Evolutionary conservation across 345 rosid genomes (phyloP), one percentile per base, ranked within the genome.

Genomic region (Euclidium syriacum): DNA sequence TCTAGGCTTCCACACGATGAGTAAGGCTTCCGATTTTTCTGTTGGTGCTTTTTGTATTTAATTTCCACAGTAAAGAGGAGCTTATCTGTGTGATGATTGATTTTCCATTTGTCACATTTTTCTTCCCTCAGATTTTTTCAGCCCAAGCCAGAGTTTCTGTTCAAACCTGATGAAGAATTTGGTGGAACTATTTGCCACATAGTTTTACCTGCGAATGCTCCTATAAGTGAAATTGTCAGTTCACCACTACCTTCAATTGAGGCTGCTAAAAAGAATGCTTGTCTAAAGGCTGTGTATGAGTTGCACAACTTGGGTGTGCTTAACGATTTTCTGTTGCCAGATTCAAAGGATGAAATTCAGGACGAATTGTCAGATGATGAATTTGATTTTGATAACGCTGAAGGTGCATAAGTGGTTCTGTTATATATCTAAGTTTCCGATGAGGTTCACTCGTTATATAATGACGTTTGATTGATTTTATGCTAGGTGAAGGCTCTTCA

Each of bases 1-100:
- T 79, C 96, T 24, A 86, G 81, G 77, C 92, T 91, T 40, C 92
- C 94, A 10, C 98, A 78, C 68, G 98, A 92, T 59, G 96, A 86
- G 98, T 91, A 85, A 74, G 89, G 32, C 52, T 65, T 47, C 59
- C 52, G 57, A 7, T 57, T 51, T n/a, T 68, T 59, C 59, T 17
- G 19, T 63, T 71, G 41, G 42, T 62, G 46, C 58, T 50, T 47
- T 40, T 40, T 23, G 30, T 39, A 33, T 54, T 58, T 29, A 41
- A 12, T 29, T 38, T 55, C 15, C 57, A 43, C 57, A 36, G 6
- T 44, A 53, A 38, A 18, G 35, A 29, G 67, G 40, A 53, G 34
- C 35, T 42, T 23, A 20, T 64, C 15, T 36, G 44, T 48, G 36
- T 50, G 53, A 25, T 49, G 47, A 40, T 7, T 72, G 6, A 49